Conservation (phyloP, 2,329 filamentous ascomycete genomes). For the Alternaria brassicae region DNA sequence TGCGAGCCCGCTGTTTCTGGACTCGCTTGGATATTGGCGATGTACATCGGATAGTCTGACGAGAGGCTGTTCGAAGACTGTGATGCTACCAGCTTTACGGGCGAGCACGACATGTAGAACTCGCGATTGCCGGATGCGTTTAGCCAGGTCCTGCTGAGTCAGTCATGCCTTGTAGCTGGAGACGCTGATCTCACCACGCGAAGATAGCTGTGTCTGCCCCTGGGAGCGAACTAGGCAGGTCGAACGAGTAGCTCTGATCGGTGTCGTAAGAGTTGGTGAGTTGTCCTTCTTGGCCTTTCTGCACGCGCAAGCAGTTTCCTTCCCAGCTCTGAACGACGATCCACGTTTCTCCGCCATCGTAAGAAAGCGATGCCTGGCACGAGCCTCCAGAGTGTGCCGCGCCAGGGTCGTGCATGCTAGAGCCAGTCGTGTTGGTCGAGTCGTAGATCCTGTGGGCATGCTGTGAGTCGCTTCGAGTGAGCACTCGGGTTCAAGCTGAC, state of each 20-base stretch:
- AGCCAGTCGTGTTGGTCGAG: slow-evolving; percentile 7
- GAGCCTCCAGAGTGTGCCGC: slow-evolving; percentile 52
- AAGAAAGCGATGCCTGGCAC: slow-evolving; percentile 54
- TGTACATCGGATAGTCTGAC: slow-evolving; percentile 10
- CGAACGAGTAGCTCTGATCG: slow-evolving; percentile 52
- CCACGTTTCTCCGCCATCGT: slow-evolving; percentile 51
- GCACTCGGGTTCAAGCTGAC: neutral
- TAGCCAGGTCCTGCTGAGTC: slow-evolving; percentile 13
- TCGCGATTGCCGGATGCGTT: slow-evolving; percentile 55
- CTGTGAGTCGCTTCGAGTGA: neutral
- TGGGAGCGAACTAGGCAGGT: slow-evolving; percentile 50
- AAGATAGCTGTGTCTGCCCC: slow-evolving; percentile 47
- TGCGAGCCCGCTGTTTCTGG: neutral
- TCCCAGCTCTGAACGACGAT: slow-evolving; percentile 52
- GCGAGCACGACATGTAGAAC: slow-evolving; percentile 54
- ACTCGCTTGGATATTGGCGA: slow-evolving; percentile 7
- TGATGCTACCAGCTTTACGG: slow-evolving; percentile 34
- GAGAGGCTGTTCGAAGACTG: neutral
- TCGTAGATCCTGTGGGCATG: slow-evolving; percentile 1
- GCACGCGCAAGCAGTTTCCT: slow-evolving; percentile 52
- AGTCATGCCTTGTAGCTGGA: neutral
- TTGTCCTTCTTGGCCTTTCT: slow-evolving; percentile 11
- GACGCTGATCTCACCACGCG: slow-evolving; percentile 40
- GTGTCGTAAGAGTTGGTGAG: slow-evolving; percentile 32
- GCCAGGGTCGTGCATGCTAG: slow-evolving; percentile 9